A percentile compares a stretch with the other conserved stretches of the same genome.
These are phyloP conservation scores for Macrocybe gigantea DNA, from an alignment of 768 basidiomycete species.

Conservation along the genomic window DNA sequence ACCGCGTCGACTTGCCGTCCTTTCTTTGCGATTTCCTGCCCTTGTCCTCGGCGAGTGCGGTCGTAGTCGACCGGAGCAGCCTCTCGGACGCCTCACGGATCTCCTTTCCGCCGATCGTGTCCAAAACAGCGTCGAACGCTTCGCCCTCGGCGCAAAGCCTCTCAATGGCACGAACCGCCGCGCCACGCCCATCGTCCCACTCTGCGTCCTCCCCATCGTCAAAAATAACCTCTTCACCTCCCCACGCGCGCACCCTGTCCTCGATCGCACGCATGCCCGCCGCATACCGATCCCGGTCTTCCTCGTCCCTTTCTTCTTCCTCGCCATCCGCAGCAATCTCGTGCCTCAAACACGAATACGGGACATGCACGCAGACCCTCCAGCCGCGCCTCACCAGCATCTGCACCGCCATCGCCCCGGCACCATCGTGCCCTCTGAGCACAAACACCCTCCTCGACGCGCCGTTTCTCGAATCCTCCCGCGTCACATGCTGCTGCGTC, in stretches of 20 bases:
- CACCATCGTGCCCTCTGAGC: constrained; percentile 67
- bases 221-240: constrained; percentile 74
- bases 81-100: constrained; percentile 72
- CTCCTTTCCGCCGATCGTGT: constrained; percentile 75
- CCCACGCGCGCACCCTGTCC: constrained; percentile 57
- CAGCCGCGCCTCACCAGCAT: constrained; percentile 69
- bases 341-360: constrained; percentile 17
- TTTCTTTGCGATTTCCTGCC: constrained; percentile 17
- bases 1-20: not conserved
- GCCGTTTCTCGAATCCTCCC: constrained; percentile 12
- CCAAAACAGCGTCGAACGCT: constrained; percentile 75
- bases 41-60: constrained; percentile 9
- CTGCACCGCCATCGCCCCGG: constrained; percentile 73
- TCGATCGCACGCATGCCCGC: constrained; percentile 41
- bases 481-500: not conserved
- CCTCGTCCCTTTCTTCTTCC: constrained; percentile 1
- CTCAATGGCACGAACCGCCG: constrained; percentile 46
- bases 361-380: constrained; percentile 67
- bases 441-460: constrained; percentile 44
- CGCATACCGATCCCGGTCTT: constrained; percentile 29
- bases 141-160: constrained; percentile 46
- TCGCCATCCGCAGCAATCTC: constrained; percentile 4
- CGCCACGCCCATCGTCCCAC: constrained; percentile 35
- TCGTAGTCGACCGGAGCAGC: constrained; percentile 38
- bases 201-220: constrained; percentile 42